Evolutionary conservation across 345 rosid species (phyloP).

Genomic region (Eucalyptus regnans): DNA sequence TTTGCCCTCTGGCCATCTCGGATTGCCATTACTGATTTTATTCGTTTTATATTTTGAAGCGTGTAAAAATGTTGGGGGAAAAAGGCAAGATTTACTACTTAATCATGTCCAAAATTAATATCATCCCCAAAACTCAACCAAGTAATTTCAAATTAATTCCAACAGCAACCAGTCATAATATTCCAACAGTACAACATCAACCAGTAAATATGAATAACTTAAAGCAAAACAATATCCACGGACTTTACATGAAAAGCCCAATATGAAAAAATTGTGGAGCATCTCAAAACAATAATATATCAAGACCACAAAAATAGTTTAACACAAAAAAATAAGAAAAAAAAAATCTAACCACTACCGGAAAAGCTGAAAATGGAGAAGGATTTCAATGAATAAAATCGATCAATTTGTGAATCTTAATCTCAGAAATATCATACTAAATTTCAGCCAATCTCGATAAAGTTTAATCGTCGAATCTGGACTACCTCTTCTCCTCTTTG

Average conservation of each 20-base stretch:
- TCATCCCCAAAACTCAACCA: neutral
- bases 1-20: neutral
- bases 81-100: neutral
- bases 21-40: neutral
- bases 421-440: too few species aligned
- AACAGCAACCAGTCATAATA: neutral
- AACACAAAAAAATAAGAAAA: accelerated
- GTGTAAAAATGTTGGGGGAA: neutral
- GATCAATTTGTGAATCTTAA: neutral
- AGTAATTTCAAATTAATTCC: neutral
- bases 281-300: neutral
- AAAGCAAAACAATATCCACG: neutral
- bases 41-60: neutral
- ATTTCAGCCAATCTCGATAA: neutral
- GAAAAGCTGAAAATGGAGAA: neutral
- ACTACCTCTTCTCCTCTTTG: neutral
- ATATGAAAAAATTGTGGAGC: neutral
- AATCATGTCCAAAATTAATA: neutral
- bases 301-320: neutral
- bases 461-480: neutral
- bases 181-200: neutral
- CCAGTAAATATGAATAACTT: neutral
- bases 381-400: neutral
- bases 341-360: accelerated
- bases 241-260: neutral